These are phyloP conservation scores for Leptographium lundbergii DNA, from an alignment of 2,329 filamentous ascomycete species.

Conservation along the genomic window DNA sequence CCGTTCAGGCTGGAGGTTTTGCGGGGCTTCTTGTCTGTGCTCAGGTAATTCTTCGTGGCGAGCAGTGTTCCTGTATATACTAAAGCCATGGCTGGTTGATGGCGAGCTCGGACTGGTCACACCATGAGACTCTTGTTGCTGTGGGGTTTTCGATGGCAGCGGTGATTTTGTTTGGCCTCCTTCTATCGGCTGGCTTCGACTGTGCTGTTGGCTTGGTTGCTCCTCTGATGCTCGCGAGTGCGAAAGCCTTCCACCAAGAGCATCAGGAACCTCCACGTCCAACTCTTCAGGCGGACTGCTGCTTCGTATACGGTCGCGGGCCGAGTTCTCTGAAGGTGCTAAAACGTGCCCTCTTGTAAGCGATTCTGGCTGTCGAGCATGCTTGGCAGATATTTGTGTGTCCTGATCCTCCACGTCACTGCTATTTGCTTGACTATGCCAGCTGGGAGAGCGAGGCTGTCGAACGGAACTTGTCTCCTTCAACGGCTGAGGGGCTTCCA, in stretches of 20 bases:
- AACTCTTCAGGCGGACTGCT: background rate
- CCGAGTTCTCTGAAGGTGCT: background rate
- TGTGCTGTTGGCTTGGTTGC: background rate
- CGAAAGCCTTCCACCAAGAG: background rate
- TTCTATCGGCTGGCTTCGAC: background rate
- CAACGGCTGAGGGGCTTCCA: background rate
- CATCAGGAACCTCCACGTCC: constrained; percentile 10
- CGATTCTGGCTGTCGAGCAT: background rate
- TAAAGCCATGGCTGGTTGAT: background rate
- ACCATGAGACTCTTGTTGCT: background rate
- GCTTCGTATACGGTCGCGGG: background rate
- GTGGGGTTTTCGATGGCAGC: background rate
- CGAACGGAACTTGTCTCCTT: background rate
- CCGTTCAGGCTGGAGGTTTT: background rate
- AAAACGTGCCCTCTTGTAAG: background rate
- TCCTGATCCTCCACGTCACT: background rate
- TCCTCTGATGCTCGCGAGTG: too few species aligned
- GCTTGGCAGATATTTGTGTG: background rate
- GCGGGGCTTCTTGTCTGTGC: background rate
- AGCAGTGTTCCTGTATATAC: background rate
- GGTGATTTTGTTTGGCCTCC: background rate
- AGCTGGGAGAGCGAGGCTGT: background rate
- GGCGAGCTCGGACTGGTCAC: background rate
- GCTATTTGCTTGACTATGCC: background rate
- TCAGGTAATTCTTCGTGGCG: background rate